Evolutionary conservation across 2,329 filamentous ascomycete genomes (phyloP).

Genomic region (Lojkania enalia): DNA sequence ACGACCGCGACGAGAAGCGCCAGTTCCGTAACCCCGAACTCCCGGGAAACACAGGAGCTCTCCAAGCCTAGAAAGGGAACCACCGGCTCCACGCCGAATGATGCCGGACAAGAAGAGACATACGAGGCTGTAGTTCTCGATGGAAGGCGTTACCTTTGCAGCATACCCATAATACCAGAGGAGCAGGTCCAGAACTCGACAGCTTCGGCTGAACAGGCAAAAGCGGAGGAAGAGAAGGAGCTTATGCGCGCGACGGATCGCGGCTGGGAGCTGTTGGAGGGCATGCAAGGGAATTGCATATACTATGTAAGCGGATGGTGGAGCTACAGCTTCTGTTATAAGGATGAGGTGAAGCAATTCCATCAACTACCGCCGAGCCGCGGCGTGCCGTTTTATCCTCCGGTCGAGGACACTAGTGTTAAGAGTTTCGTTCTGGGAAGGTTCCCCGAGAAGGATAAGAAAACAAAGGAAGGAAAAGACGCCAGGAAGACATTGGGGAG

Average conservation of each 20-base stretch:
- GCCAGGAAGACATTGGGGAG: conserved; percentile 34
- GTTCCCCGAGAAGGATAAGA: conserved; percentile 46
- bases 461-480: conserved; percentile 22
- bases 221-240: conserved; percentile 78
- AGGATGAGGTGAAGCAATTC: conserved; percentile 84
- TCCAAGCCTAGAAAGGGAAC: conserved; percentile 33
- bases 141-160: conserved; percentile 77
- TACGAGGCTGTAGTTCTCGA: conserved; percentile 78
- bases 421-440: conserved; percentile 77
- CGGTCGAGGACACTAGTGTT: conserved; percentile 74
- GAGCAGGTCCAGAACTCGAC: conserved; percentile 59
- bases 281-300: conserved; percentile 78
- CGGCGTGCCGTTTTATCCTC: conserved; percentile 68
- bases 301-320: conserved; percentile 90
- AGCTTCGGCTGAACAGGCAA: conserved; percentile 67
- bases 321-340: conserved; percentile 95
- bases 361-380: conserved; percentile 76
- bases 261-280: conserved; percentile 78
- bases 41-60: conserved; percentile 42
- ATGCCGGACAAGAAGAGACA: conserved; percentile 38
- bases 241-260: conserved; percentile 73
- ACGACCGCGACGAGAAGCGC: conserved; percentile 29
- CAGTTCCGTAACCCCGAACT: conserved; percentile 30
- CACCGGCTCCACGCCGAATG: conserved; percentile 16
- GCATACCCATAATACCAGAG: conserved; percentile 71